Evolutionary conservation across 192 early-diverging fungal genomes (phyloP), one percentile per base, ranked within the genome.

Genomic region (Linnemannia zychae): DNA sequence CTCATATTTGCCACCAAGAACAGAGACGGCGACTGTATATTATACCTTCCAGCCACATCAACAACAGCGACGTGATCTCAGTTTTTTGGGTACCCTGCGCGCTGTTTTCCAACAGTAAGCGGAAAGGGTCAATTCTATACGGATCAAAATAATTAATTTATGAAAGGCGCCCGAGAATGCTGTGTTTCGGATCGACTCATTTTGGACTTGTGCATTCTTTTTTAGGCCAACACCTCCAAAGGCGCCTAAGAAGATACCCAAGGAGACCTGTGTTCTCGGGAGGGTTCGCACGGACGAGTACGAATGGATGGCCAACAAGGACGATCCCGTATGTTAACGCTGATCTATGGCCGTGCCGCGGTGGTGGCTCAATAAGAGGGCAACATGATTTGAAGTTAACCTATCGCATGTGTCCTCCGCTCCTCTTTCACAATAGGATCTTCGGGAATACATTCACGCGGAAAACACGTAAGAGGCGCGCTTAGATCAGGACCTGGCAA

Each of bases 231-330:
- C 33, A 24, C 77, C 77, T 44, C 82, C 88, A 37, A 88, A 89
- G 72, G 52, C 80, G 34, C 88, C 90, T 12, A 89, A 87, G 57
- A 78, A 75, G 69, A 87, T 89, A 67, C 85, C 71, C 57, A 81
- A 81, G 24, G 73, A 77, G 57, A 89, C 76, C 63, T 87, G 69
- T 34, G 50, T 82, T 22, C 70, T 88, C 70, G 90, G 86, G 20
- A 70, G 79, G 36, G 71, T 88, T 13, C 87, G 91, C 0, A 47
- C 83, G 13, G 91, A 92, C 74, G 84, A 87, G 38, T 92, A 84
- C 78, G 84, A 85, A 33, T 92, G 91, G 91, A 89, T 92, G 86
- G 74, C 91, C 24, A 86, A 91, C 74, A 71, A 86, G 57, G 65
- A 89, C n/a, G 82, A 91, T 63, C 77, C 78, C 24, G 91, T 90